phyloP scores from a whole-genome alignment of 208 protist genomes.

The Leishmania martiniquensis region DNA sequence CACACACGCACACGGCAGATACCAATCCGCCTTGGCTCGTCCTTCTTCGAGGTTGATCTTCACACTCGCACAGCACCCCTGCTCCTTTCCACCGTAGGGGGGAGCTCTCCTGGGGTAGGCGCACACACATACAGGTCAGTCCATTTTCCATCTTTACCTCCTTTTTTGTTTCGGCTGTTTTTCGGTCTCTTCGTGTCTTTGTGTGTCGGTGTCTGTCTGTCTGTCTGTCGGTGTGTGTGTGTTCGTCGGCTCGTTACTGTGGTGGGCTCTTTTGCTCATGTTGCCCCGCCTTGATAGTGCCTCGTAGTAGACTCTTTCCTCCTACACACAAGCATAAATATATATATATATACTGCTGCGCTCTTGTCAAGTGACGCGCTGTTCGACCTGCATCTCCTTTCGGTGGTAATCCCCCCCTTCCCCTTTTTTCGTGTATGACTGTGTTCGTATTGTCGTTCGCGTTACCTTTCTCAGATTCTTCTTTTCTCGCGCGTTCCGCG shows the following conservation, averaged over 20 bases:
- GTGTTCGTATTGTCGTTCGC: neutral
- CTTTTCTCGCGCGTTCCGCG: no score
- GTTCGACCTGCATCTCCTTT: constrained; percentile 13
- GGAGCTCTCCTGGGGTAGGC: neutral
- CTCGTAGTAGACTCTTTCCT: no score
- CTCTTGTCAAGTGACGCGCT: neutral
- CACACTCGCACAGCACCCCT: neutral
- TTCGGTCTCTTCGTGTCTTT: neutral
- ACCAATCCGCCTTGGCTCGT: neutral
- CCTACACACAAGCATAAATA: no score
- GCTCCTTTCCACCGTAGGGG: neutral
- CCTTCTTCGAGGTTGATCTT: neutral
- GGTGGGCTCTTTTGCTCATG: neutral
- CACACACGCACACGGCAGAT: neutral
- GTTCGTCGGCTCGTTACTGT: neutral
- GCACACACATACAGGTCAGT: neutral
- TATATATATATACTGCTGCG: neutral
- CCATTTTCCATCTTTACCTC: neutral
- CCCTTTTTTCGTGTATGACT: no score
- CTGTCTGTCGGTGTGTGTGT: neutral
- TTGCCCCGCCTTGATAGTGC: neutral
- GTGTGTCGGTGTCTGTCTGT: constrained; percentile 8
- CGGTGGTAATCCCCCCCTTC: constrained; percentile 1
- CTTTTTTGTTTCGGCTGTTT: constrained; percentile 11
- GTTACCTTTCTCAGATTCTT: no score